Evolutionary conservation across 2,329 filamentous ascomycete genomes (phyloP), one percentile per base, ranked within the genome.

Genomic region (Colletotrichum phormii): DNA sequence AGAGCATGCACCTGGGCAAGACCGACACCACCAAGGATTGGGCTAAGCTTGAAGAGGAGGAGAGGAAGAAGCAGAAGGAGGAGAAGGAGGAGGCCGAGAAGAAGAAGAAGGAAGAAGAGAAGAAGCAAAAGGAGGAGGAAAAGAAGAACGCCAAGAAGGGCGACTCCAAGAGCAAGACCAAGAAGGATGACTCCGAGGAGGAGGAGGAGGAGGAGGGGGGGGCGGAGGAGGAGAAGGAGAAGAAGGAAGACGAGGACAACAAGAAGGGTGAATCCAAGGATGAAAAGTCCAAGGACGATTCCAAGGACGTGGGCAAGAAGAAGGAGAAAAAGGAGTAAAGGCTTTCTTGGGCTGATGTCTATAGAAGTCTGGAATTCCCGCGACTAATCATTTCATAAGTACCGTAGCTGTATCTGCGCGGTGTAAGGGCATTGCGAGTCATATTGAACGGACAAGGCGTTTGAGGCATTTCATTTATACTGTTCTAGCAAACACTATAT

Each of bases 11-110:
- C 68, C 77, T 78, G 62, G 81, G 78, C n/a, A 77, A 77, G 33
- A 81, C 81, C 31, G 78, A 84, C 11, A 81, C 82, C 54, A 77
- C 80, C 0, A 81, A 81, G 54, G 81, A 89, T 75, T 89, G 87
- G 87, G 79, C 77, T 7, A 84, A 84, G 78, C 74, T 86, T 9
- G 86, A 88, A 74, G 75, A 80, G 4, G 79, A 85, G 65, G 86
- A 87, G 74, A 83, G 76, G 73, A 75, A 81, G 57, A 81, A 78
- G 33, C 70, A 80, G 0, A 82, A 78, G 74, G 83, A 81, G 76
- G 78, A 82, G 73, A 82, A 84, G 79, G 78, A 83, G 67, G 81
- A 83, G 63, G 79, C 82, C 3, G 82, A 85, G 57, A 82, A 83
- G 68, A 79, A 79, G 62, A 75, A 80, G 69, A 79, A 82, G 73